Evolutionary conservation across 305 asterid species (phyloP).

Genomic region (Plantago coronopus): DNA sequence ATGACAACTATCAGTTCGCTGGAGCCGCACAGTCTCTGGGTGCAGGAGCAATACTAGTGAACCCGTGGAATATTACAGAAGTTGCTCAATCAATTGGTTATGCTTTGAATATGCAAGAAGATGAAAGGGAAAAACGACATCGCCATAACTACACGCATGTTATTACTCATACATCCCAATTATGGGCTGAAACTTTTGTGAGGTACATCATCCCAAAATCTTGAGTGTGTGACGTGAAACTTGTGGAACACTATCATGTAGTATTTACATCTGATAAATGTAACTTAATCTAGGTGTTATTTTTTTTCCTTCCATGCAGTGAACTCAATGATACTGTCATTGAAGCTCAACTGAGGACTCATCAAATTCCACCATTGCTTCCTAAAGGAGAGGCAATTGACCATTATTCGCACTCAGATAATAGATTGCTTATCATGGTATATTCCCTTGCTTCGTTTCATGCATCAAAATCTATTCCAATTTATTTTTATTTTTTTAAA

Average conservation of each 20-base stretch:
- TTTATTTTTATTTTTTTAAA: too few species aligned
- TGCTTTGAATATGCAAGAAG: conserved; percentile 75
- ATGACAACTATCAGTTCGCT: conserved; percentile 48
- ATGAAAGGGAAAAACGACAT: conserved; percentile 85
- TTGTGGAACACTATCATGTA: background rate
- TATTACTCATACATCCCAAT: conserved; percentile 84
- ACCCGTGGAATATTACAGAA: conserved; percentile 92
- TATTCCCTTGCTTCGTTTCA: conserved; percentile 18
- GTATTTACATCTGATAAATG: conserved; percentile 9
- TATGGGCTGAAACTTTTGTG: conserved; percentile 95
- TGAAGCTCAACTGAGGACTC: conserved; percentile 82
- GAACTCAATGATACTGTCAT: conserved; percentile 88
- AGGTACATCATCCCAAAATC: conserved; percentile 40
- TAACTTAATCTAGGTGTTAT: conserved; percentile 18
- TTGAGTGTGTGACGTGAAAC: background rate
- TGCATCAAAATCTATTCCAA: background rate
- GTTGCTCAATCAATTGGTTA: conserved; percentile 77
- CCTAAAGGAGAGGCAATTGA: conserved; percentile 59
- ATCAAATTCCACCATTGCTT: conserved; percentile 79
- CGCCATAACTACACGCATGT: conserved; percentile 78
- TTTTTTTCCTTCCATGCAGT: conserved; percentile 29
- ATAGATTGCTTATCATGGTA: conserved; percentile 86
- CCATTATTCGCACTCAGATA: conserved; percentile 47
- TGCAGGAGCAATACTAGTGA: conserved; percentile 87
- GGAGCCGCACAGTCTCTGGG: conserved; percentile 98